phyloP scores from a whole-genome alignment of 2,329 filamentous ascomycete species.

The Fusarium sp. region DNA sequence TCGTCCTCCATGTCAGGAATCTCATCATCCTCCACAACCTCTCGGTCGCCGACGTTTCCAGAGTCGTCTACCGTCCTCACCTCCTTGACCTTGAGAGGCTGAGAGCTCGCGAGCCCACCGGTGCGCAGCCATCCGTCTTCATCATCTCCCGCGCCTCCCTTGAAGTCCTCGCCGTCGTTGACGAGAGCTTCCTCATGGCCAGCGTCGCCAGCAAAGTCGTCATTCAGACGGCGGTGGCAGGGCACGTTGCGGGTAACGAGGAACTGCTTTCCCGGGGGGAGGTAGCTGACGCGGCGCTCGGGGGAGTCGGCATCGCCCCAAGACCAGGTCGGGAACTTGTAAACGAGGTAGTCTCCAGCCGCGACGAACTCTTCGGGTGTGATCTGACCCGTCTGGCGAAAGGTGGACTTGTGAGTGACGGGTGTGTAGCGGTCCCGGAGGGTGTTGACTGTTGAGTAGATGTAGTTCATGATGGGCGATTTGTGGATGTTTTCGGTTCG shows the following conservation, averaged over 20 bases:
- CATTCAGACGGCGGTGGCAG: conserved; percentile 89
- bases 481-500: too few relatives aligned
- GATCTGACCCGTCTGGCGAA: conserved; percentile 93
- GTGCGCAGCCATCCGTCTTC: conserved; percentile 95
- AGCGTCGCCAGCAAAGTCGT: conserved; percentile 91
- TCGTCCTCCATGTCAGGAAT: conserved; percentile 99
- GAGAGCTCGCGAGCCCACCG: conserved; percentile 79
- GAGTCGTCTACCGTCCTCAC: conserved; percentile 91
- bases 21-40: conserved; percentile 78
- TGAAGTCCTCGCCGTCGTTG: conserved; percentile 77
- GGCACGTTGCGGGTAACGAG: conserved; percentile 94
- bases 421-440: conserved; percentile 93
- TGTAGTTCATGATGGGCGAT: conserved; percentile 80
- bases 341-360: conserved; percentile 96
- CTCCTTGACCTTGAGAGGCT: conserved; percentile 81
- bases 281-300: conserved; percentile 80
- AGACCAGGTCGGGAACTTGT: conserved; percentile 98
- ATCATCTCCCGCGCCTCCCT: conserved; percentile 61
- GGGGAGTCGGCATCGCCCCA: conserved; percentile 92
- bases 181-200: conserved; percentile 90
- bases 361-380: conserved; percentile 97
- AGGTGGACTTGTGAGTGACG: conserved; percentile 90
- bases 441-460: conserved; percentile 92
- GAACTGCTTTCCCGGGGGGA: conserved; percentile 93
- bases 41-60: conserved; percentile 83